Evolutionary conservation across 208 protist genomes (phyloP), one percentile per base, ranked within the genome.

Genomic region (Leishmania braziliensis): DNA sequence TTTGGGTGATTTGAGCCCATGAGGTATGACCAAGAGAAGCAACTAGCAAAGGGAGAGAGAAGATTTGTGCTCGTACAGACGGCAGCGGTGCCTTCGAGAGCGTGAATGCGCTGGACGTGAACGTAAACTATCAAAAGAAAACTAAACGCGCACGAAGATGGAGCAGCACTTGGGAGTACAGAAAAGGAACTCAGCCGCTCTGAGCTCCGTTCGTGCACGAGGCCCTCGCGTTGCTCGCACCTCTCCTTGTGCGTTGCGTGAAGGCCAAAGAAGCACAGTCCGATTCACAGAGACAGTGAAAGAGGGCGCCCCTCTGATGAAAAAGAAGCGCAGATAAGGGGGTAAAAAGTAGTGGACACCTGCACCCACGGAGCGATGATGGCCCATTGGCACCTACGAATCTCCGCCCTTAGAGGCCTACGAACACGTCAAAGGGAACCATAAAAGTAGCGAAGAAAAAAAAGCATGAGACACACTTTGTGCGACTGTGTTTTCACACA

Each of bases 1-100:
- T 16, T 62, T 60, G 71, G 8, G 48, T 76, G 51, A 4, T 60
- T 76, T 39, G 51, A 76, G 50, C 71, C 71, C 71, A 76, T 76
- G 18, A 73, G 9, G 12, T 54, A 71, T 71, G 39, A 23, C 6
- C 29, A 73, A 9, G 26, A 36, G 8, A 73, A 36, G 68, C 26
- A 18, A 29, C 14, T 20, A 20, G 23, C 26, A 73, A 5, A 36
- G 39, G 39, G 16, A 71, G 36, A 71, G 33, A 18, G 18, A 18
- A 73, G 43, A 53, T 73, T 73, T 51, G 20, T 50, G 36, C 8
- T 26, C 14, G 5, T 39, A 6, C 23, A 5, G 23, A 8, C 6
- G n/a, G 54, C 56, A 48, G 23, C 18, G 18, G 16, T 48, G 5
- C 18, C 14, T 43, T 58, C 50, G 33, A 63, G 26, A 9, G 46